Percentiles rank a stretch among this genome's conserved stretches.
phyloP scores from a whole-genome alignment of 371 early-diverging fungal genomes.

The Parasitella parasitica region DNA sequence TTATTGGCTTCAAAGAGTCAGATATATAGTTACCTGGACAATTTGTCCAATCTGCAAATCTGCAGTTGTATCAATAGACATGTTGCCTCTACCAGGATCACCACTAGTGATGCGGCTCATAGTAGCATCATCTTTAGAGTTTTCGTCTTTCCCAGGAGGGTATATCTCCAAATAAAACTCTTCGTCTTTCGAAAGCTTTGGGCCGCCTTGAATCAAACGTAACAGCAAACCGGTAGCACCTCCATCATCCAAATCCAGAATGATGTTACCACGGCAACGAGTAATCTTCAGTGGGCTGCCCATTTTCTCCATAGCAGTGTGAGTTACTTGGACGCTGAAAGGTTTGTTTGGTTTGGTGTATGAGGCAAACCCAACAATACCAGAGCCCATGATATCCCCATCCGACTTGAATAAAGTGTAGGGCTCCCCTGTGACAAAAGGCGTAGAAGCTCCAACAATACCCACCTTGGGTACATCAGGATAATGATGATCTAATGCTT shows the following conservation, averaged over 20 bases:
- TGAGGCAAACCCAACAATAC: constrained; percentile 62
- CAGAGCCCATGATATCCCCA: constrained; percentile 54
- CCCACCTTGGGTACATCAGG: constrained; percentile 58
- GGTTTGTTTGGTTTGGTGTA: constrained; percentile 4
- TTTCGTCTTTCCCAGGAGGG: constrained; percentile 16
- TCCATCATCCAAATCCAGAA: constrained; percentile 62
- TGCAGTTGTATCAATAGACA: constrained; percentile 69
- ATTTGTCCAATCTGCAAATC: constrained; percentile 64
- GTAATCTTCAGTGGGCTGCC: constrained; percentile 61
- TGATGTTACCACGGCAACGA: constrained; percentile 72
- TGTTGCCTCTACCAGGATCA: constrained; percentile 73
- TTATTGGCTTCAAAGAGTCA: background rate
- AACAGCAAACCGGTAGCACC: constrained; percentile 67
- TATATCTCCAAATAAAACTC: constrained; percentile 56
- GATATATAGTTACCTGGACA: constrained; percentile 50
- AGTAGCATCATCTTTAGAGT: constrained; percentile 25
- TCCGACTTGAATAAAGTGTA: constrained; percentile 54
- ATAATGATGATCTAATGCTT: constrained; percentile 52
- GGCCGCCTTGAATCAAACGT: constrained; percentile 40
- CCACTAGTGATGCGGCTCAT: constrained; percentile 72
- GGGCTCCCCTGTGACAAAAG: constrained; percentile 67
- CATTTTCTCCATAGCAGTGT: constrained; percentile 47
- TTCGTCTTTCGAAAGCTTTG: constrained; percentile 52
- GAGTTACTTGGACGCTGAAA: constrained; percentile 18
- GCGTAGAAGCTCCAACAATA: constrained; percentile 65